These are phyloP conservation scores for Nadsonia fulvescens DNA, from an alignment of 805 yeast genomes.

Conservation along the genomic window DNA sequence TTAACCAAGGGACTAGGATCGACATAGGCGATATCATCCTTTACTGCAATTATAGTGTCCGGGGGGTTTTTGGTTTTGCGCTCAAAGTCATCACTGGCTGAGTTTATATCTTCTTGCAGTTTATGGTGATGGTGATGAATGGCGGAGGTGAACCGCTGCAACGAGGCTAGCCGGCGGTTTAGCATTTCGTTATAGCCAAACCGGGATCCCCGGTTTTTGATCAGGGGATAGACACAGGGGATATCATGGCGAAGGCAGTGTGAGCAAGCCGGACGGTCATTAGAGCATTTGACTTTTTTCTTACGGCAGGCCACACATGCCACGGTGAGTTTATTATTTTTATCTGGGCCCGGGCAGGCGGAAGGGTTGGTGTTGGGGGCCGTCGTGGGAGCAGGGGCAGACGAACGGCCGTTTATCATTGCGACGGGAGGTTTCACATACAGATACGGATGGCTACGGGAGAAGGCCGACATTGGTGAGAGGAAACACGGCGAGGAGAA, in stretches of 20 bases:
- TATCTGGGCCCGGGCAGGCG: no score
- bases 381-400: no score
- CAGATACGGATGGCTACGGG: no score
- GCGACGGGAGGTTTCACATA: no score
- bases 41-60: no score
- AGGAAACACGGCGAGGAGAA: no score
- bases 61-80: no score
- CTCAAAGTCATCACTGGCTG: not conserved
- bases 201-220: slow-evolving; percentile 20
- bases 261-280: slow-evolving; percentile 21
- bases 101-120: slow-evolving; percentile 1
- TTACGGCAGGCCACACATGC: slow-evolving; percentile 21
- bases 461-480: no score
- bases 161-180: slow-evolving; percentile 9
- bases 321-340: slow-evolving; percentile 17
- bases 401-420: no score
- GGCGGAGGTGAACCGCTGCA: slow-evolving; percentile 6
- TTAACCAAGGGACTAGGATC: no score
- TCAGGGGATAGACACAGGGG: slow-evolving; percentile 19
- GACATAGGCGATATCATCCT: no score
- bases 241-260: slow-evolving; percentile 18
- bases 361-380: no score
- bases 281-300: slow-evolving; percentile 21
- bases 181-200: slow-evolving; percentile 19
- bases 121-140: not conserved